These are phyloP conservation scores for Aspergillus phoenicis DNA, from an alignment of 2,329 filamentous ascomycete species.

Conservation along the genomic window DNA sequence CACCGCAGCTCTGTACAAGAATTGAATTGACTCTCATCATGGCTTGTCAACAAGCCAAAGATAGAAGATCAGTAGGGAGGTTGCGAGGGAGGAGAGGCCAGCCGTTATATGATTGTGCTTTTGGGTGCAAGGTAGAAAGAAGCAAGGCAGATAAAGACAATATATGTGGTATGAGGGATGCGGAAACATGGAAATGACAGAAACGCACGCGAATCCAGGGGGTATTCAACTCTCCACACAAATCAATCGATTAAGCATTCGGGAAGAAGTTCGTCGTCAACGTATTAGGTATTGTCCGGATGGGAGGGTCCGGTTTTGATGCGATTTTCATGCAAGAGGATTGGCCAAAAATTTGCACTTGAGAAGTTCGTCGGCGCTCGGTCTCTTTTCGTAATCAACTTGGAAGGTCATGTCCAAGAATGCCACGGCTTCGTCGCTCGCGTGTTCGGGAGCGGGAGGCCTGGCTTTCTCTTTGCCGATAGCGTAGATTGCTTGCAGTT, in stretches of 20 bases:
- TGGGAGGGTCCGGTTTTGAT: background rate
- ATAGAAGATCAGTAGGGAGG: background rate
- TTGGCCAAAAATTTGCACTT: conserved; percentile 74
- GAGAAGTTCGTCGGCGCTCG: conserved; percentile 88
- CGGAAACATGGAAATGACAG: background rate
- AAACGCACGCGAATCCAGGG: conserved; percentile 1
- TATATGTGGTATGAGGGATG: background rate
- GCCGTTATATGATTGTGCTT: background rate
- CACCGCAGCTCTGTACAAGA: background rate
- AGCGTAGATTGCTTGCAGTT: conserved; percentile 98
- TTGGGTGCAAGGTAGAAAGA: background rate
- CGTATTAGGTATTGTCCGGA: background rate
- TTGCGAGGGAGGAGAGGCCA: background rate
- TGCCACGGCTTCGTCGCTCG: conserved; percentile 77
- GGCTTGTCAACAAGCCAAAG: background rate
- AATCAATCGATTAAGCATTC: background rate
- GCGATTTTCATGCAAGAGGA: conserved; percentile 47
- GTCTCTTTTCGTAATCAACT: conserved; percentile 88
- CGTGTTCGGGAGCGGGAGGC: conserved; percentile 83
- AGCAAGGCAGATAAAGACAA: background rate
- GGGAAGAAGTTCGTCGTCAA: background rate
- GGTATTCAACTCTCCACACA: conserved; percentile 9
- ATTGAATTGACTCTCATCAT: background rate
- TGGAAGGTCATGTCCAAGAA: conserved; percentile 93
- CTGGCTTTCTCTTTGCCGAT: conserved; percentile 86